These are phyloP conservation scores for Macrocybe gigantea DNA, from an alignment of 768 basidiomycete genomes.

Conservation along the genomic window DNA sequence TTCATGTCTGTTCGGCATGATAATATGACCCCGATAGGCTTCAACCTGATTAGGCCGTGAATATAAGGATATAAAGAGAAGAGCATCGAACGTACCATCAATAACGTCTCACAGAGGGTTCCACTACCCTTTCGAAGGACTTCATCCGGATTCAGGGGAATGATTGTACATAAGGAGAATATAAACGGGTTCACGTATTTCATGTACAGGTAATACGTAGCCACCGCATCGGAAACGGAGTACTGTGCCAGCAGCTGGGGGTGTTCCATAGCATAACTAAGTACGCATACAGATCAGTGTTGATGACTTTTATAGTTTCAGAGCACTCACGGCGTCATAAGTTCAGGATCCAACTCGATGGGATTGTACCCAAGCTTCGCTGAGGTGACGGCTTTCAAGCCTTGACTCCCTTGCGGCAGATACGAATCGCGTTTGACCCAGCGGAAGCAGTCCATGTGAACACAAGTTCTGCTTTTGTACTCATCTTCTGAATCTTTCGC, in stretches of 20 bases:
- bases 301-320: background rate
- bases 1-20: constrained; percentile 98
- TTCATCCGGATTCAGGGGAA: constrained; percentile 94
- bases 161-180: constrained; percentile 98
- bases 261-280: constrained; percentile 92
- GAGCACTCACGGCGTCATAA: constrained; percentile 94
- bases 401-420: constrained; percentile 96
- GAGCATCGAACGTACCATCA: constrained; percentile 69
- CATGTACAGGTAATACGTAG: constrained; percentile 99
- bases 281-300: background rate
- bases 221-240: constrained; percentile 98
- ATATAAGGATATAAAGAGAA: constrained; percentile 1
- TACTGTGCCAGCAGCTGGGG: constrained; percentile 94
- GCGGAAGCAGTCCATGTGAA: constrained; percentile 98
- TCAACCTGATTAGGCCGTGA: constrained; percentile 62
- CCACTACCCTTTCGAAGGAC: constrained; percentile 94
- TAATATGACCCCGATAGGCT: constrained; percentile 85
- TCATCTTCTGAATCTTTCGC: constrained; percentile 89
- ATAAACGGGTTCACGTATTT: constrained; percentile 99
- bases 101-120: constrained; percentile 92
- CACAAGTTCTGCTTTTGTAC: constrained; percentile 87
- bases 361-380: constrained; percentile 96
- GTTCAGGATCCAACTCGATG: constrained; percentile 93
- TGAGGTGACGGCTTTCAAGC: constrained; percentile 95
- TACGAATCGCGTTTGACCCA: constrained; percentile 99